These are phyloP conservation scores for Pelargonium nanum DNA, from an alignment of 345 rosid genomes.

Conservation along the genomic window DNA sequence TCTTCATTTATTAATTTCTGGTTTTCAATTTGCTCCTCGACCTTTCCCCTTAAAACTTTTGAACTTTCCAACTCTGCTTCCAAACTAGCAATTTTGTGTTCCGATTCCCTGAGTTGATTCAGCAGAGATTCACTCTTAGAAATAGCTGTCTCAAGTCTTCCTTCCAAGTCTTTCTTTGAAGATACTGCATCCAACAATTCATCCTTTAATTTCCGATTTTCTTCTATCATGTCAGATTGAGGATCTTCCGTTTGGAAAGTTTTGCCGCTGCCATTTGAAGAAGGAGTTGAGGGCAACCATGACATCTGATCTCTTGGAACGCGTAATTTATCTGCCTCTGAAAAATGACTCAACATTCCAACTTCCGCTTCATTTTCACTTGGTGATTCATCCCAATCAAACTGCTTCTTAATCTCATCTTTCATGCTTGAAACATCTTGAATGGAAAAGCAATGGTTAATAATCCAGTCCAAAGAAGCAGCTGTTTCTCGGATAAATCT, in stretches of 20 bases:
- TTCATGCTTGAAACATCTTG: slow-evolving; percentile 93
- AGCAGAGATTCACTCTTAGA: slow-evolving; percentile 16
- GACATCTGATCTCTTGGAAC: slow-evolving; percentile 10
- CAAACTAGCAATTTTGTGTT: slow-evolving; percentile 23
- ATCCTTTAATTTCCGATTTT: slow-evolving; percentile 21
- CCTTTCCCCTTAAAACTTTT: slow-evolving; percentile 19
- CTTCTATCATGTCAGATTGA: slow-evolving; percentile 20
- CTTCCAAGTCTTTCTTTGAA: slow-evolving; percentile 22
- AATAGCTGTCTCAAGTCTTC: slow-evolving; percentile 19
- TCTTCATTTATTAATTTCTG: slow-evolving; percentile 24
- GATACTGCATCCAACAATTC: slow-evolving; percentile 17
- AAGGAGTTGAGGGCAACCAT: slow-evolving; percentile 7
- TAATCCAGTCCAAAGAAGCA: slow-evolving; percentile 66
- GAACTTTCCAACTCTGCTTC: slow-evolving; percentile 28
- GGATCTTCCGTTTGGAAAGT: slow-evolving; percentile 17
- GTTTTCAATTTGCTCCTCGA: slow-evolving; percentile 35
- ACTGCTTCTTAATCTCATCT: slow-evolving; percentile 52
- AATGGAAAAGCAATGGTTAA: slow-evolving; percentile 79
- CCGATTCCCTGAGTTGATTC: slow-evolving; percentile 34
- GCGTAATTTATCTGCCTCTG: slow-evolving; percentile 28
- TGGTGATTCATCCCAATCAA: slow-evolving; percentile 54
- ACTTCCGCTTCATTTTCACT: slow-evolving; percentile 60
- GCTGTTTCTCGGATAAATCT: slow-evolving; percentile 52
- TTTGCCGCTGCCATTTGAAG: slow-evolving; percentile 11
- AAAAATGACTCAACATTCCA: slow-evolving; percentile 23